Percentiles rank a stretch among this genome's conserved stretches.
Evolutionary conservation across 768 basidiomycete genomes (phyloP).

Genomic region (Tricholoma hemisulphureum): DNA sequence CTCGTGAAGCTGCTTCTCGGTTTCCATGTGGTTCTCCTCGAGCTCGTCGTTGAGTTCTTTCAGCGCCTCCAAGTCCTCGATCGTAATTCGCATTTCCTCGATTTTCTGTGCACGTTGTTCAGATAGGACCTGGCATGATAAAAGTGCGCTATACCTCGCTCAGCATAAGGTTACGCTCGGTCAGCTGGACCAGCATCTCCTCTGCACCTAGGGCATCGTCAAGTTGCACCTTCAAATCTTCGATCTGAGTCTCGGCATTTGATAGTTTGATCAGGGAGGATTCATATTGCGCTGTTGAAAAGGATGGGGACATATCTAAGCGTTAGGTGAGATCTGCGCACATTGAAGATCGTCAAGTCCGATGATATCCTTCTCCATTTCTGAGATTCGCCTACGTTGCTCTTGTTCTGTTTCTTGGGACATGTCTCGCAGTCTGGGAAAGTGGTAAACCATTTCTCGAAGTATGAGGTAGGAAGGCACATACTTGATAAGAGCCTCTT

Average conservation of each 20-base stretch:
- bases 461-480: background rate
- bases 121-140: background rate
- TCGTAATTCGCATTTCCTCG: slow-evolving; percentile 94
- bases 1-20: slow-evolving; percentile 86
- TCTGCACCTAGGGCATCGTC: slow-evolving; percentile 95
- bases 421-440: slow-evolving; percentile 76
- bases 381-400: slow-evolving; percentile 71
- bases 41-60: slow-evolving; percentile 97
- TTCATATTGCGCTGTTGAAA: slow-evolving; percentile 68
- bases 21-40: slow-evolving; percentile 93
- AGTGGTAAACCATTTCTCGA: background rate
- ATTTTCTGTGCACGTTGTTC: slow-evolving; percentile 66
- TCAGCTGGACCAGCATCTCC: slow-evolving; percentile 93
- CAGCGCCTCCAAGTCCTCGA: slow-evolving; percentile 94
- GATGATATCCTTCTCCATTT: slow-evolving; percentile 87
- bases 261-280: slow-evolving; percentile 74
- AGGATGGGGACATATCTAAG: slow-evolving; percentile 7
- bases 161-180: slow-evolving; percentile 88
- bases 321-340: slow-evolving; percentile 28
- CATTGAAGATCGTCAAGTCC: slow-evolving; percentile 79
- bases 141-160: slow-evolving; percentile 63
- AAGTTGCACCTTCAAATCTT: slow-evolving; percentile 89
- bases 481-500: slow-evolving; percentile 88
- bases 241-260: slow-evolving; percentile 89
- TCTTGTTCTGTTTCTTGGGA: slow-evolving; percentile 87